A percentile compares a stretch with the other conserved stretches of the same genome.
Evolutionary conservation across 495 filamentous ascomycete genomes (phyloP).

Genomic region (Letharia columbiana): DNA sequence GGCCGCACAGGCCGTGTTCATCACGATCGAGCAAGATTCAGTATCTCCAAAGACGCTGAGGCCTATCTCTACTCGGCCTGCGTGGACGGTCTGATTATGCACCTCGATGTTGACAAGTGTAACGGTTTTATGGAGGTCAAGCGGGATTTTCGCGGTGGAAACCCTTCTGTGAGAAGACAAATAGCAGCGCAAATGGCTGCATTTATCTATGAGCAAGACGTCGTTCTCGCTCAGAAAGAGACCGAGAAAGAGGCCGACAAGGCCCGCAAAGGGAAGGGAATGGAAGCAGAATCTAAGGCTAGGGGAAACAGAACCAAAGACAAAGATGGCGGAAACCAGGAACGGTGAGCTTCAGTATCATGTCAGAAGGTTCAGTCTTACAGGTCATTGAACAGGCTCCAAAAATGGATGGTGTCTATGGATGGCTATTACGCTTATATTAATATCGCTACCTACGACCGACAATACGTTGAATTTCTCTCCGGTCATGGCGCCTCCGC

Average conservation of each 20-base stretch:
- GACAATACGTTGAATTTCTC: not conserved
- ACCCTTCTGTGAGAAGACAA: not conserved
- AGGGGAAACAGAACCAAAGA: not conserved
- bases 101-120: not conserved
- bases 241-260: not conserved
- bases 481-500: not conserved
- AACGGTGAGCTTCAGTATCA: not conserved
- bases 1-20: not conserved
- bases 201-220: not conserved
- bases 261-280: not conserved
- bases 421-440: not conserved
- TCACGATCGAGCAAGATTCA: not conserved
- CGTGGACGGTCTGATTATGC: not conserved
- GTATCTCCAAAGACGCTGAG: not conserved
- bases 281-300: not conserved
- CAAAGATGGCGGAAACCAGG: not conserved
- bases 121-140: constrained; percentile 2
- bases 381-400: not conserved
- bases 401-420: not conserved
- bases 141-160: not conserved
- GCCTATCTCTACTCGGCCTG: not conserved
- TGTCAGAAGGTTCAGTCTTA: not conserved
- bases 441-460: not conserved
- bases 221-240: not conserved
- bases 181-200: constrained; percentile 1